These are phyloP conservation scores for Bothriochloa decipiens DNA, from an alignment of 176 grass and related monocot genomes.

Conservation along the genomic window DNA sequence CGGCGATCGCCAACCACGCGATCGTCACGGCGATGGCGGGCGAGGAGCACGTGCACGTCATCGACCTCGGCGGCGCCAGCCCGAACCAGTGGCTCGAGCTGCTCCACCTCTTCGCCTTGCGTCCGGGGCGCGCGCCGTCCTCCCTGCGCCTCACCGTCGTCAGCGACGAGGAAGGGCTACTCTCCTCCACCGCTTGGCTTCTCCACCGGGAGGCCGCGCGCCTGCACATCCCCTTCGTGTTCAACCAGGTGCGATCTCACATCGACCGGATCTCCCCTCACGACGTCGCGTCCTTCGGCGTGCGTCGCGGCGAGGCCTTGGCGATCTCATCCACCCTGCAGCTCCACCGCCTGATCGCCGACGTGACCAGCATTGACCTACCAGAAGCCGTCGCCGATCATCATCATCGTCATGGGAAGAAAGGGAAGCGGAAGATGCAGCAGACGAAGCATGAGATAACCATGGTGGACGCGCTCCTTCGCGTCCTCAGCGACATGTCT, in stretches of 20 bases:
- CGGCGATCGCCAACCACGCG: conserved; percentile 42
- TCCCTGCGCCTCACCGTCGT: conserved; percentile 52
- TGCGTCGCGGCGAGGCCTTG: conserved; percentile 47
- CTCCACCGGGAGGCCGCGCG: conserved; percentile 10
- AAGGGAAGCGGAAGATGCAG: neutral
- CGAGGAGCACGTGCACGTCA: conserved; percentile 49
- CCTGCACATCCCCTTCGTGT: neutral
- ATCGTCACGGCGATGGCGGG: conserved; percentile 49
- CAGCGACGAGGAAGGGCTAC: conserved; percentile 28
- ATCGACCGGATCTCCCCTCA: conserved; percentile 3
- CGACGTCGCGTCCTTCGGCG: conserved; percentile 39
- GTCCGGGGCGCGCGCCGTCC: conserved; percentile 30
- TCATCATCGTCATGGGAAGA: neutral
- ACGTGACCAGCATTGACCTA: neutral
- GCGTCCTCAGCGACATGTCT: conserved; percentile 30
- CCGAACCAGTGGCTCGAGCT: conserved; percentile 57
- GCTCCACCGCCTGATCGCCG: conserved; percentile 9
- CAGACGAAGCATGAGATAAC: neutral
- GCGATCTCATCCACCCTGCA: conserved; percentile 46
- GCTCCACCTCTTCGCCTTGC: conserved; percentile 47
- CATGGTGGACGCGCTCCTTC: conserved; percentile 35
- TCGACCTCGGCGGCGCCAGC: conserved; percentile 59
- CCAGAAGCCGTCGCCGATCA: neutral
- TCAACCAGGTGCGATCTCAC: conserved; percentile 16
- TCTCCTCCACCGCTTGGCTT: neutral